These are phyloP conservation scores for Collybia nuda DNA, from an alignment of 768 basidiomycete species.

Conservation along the genomic window DNA sequence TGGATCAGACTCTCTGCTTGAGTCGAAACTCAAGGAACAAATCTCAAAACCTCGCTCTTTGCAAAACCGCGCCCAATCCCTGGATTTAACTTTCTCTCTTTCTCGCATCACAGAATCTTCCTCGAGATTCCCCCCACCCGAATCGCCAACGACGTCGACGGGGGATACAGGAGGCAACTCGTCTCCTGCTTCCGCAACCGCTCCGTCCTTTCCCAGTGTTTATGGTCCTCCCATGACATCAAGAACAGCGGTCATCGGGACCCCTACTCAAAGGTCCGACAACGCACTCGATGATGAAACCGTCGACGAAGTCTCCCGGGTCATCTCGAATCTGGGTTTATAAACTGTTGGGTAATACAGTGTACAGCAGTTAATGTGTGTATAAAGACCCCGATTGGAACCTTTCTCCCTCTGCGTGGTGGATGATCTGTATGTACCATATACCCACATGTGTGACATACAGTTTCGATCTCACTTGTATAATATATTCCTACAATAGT, in stretches of 20 bases:
- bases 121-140: conserved; percentile 63
- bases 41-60: conserved; percentile 76
- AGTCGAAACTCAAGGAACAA: conserved; percentile 82
- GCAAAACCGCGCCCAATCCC: conserved; percentile 85
- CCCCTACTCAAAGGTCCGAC: conserved; percentile 40
- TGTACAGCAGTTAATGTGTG: conserved; percentile 21
- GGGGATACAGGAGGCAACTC: conserved; percentile 76
- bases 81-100: conserved; percentile 84
- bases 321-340: conserved; percentile 74
- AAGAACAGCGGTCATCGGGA: conserved; percentile 42
- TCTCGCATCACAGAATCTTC: conserved; percentile 75
- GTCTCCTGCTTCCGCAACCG: conserved; percentile 75
- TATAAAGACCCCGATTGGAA: conserved; percentile 15
- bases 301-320: conserved; percentile 72
- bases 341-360: conserved; percentile 27
- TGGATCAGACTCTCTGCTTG: conserved; percentile 80
- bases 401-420: conserved; percentile 12
- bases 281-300: conserved; percentile 52
- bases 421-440: conserved; percentile 22
- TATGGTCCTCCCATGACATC: conserved; percentile 63
- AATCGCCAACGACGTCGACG: conserved; percentile 79
- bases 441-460: conserved; percentile 23
- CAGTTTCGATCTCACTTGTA: conserved; percentile 44
- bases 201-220: conserved; percentile 83
- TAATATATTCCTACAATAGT: conserved; percentile 47